Conservation (phyloP, 202 grass and related monocot species). For the Zoysia matrella region DNA sequence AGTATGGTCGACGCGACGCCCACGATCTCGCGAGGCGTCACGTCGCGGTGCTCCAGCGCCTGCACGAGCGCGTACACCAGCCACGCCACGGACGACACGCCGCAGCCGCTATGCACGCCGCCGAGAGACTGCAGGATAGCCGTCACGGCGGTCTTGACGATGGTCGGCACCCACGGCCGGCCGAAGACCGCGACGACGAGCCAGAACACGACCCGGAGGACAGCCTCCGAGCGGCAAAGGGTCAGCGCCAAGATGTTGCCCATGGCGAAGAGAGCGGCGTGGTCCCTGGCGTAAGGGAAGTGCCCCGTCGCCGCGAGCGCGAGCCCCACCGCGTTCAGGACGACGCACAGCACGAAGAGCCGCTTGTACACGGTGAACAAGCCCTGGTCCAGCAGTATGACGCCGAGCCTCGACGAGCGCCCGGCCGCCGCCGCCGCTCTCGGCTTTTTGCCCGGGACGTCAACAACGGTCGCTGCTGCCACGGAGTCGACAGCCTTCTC, state of each 20-base stretch:
- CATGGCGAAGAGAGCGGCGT: slow-evolving; percentile 60
- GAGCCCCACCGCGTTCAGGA: slow-evolving; percentile 46
- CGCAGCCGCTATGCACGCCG: slow-evolving; percentile 71
- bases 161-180: slow-evolving; percentile 47
- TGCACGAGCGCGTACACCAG: slow-evolving; percentile 57
- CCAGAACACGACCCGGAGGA: slow-evolving; percentile 65
- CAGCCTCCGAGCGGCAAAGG: slow-evolving; percentile 72
- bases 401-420: slow-evolving; percentile 53
- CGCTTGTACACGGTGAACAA: slow-evolving; percentile 87
- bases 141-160: slow-evolving; percentile 53
- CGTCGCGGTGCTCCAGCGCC: slow-evolving; percentile 2
- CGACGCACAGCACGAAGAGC: slow-evolving; percentile 54
- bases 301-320: slow-evolving; percentile 42
- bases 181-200: slow-evolving; percentile 59
- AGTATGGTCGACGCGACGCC: slow-evolving; percentile 57
- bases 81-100: slow-evolving; percentile 67
- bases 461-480: neutral
- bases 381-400: neutral
- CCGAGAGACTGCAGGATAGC: slow-evolving; percentile 69
- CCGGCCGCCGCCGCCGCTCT: neutral
- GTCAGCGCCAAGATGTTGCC: slow-evolving; percentile 73
- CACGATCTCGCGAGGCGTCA: slow-evolving; percentile 45
- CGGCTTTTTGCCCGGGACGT: neutral
- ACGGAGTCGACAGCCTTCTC: slow-evolving; percentile 15
- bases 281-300: slow-evolving; percentile 53